Base-by-base conservation (phyloP, 768 basidiomycete species). In the Clathrus columnatus region DNA sequence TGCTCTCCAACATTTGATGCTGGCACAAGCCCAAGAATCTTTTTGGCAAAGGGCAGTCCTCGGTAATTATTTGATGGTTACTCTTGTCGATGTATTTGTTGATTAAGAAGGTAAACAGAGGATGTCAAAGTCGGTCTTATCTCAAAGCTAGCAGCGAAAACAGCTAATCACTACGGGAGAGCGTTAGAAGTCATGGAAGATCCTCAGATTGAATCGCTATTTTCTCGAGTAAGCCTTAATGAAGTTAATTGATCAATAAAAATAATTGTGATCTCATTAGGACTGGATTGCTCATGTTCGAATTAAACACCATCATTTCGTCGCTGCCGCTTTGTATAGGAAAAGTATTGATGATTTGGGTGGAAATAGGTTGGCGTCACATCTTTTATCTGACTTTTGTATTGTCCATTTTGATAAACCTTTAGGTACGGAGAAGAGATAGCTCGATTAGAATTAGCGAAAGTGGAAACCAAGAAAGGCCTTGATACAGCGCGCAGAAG, bases 21-120 rank as follows among this genome's bases (percentile, higher is more conserved):
- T 94, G 4, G 92, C 92, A 0, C 91, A 97, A 68, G 94, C 93
- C 1, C 95, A 98, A 61, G 96, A 99, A 70, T 95, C 91, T 65
- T 91, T 84, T 42, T 98, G 94, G 94, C 93, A 95, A 65, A 80
- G 86, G 61, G 93, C 93, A 16, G 84, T 86, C 64, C 70, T 89
- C 57, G 88, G 92, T 91, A 62, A 62, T 65, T 62, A 2, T 8
- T 43, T 8, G n/a, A 47, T 21, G 27, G 43, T 42, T 14, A 16
- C 44, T 14, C 29, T n/a, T 24, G 14, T 20, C 45, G 14, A 24
- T 18, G 28, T 27, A 24, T 47, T 32, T 23, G 20, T 28, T 48
- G 27, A 32, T 32, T 7, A 6, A n/a, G 29, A 20, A 20, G 21
- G 18, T 32, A 7, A 47, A 58, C 62, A 82, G 82, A 79, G 64